phyloP scores from a whole-genome alignment of 768 basidiomycete species.

The Wakefieldia striispora region DNA sequence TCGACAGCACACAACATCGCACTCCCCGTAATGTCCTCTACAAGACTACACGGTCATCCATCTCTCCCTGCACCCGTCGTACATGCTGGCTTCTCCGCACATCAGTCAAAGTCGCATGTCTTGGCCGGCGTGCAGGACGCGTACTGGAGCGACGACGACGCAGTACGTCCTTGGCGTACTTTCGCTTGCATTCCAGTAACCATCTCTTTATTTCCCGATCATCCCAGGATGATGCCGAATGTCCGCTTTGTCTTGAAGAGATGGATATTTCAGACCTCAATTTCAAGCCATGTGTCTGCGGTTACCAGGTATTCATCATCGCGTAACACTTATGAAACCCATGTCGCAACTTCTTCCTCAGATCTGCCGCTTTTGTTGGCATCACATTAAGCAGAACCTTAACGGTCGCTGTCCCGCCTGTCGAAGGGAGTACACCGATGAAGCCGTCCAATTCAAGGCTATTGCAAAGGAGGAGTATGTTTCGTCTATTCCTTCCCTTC shows the following conservation, averaged over 20 bases:
- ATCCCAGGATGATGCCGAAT: constrained; percentile 91
- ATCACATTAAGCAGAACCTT: constrained; percentile 94
- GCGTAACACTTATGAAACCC: constrained; percentile 18
- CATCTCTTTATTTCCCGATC: constrained; percentile 19
- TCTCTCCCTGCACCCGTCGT: constrained; percentile 73
- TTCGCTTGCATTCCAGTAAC: constrained; percentile 10
- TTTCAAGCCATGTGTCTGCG: constrained; percentile 98
- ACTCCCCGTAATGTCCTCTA: constrained; percentile 42
- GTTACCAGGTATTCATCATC: constrained; percentile 74
- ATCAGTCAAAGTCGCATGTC: constrained; percentile 83
- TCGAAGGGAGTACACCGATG: constrained; percentile 88
- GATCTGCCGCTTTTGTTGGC: constrained; percentile 99
- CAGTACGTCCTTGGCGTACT: constrained; percentile 43
- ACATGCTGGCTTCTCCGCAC: constrained; percentile 64
- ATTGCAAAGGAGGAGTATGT: constrained; percentile 94
- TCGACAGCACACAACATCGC: not conserved
- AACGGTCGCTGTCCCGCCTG: constrained; percentile 98
- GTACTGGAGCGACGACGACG: constrained; percentile 95
- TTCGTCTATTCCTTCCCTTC: not conserved
- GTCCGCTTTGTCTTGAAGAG: constrained; percentile 96
- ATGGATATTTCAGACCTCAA: constrained; percentile 99
- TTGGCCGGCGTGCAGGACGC: constrained; percentile 91
- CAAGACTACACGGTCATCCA: constrained; percentile 58
- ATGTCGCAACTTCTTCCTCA: constrained; percentile 33
- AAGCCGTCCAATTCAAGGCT: constrained; percentile 91